Evolutionary conservation across 805 yeast genomes (phyloP), one percentile per base, ranked within the genome.

Genomic region (Hanseniaspora meyeri): DNA sequence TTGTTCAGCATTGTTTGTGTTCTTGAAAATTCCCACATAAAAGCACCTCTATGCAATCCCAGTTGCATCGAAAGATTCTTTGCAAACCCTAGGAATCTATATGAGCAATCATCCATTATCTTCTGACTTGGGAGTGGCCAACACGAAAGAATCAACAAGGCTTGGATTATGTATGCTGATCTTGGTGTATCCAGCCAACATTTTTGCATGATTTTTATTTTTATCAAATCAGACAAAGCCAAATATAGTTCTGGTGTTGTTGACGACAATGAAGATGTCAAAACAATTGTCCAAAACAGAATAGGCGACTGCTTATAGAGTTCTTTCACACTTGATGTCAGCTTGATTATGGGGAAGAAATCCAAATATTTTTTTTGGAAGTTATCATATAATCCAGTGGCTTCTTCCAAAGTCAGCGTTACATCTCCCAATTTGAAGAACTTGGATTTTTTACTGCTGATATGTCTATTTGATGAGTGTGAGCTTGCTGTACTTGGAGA

Each of bases 121-220:
- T 89, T 90, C 64, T 86, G 90, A 64, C 89, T 89, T 0, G 97
- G 97, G 47, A 90, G 68, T 0, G 96, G 96, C 97, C 97, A 90
- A 16, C 81, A 81, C 32, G 90, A 81, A 32, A 90, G 72, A n/a
- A 90, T 83, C 29, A 90, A 71, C 42, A 90, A 72, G 0, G 96
- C 95, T 65, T 90, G 97, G 8, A 90, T 87, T 42, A 90, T 90
- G 67, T 90, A 96, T 0, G 96, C 87, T 2, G 95, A 86, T 65
- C 97, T 76, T 2, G 97, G 96, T 0, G 97, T 90, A 57, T 90
- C 74, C 50, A 89, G 80, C 95, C 96, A 87, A 69, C 96, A 88
- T 0, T 95, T 87, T 64, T 87, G 95, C 54, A 87, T 87, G 0
- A 95, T 95, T 61, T 89, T 71, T 64, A 87, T 93, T 64, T 86